A percentile compares a stretch with the other conserved stretches of the same genome.
Conservation (phyloP, 345 rosid genomes). For the Trapa incisa region DNA sequence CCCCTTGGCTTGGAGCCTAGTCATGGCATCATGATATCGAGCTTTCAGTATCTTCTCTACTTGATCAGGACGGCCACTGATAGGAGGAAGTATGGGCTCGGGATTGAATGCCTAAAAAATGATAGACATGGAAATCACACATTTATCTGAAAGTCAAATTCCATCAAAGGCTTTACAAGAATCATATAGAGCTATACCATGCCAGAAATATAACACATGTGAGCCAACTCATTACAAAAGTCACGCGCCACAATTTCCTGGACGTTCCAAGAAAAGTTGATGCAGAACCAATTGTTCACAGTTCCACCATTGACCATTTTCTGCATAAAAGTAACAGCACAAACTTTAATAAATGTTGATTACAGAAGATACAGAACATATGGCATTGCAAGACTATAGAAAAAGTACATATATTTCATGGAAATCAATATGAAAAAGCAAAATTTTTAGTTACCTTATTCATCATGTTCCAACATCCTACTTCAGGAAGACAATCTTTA, state of each 20-base stretch:
- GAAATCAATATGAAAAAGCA: not conserved
- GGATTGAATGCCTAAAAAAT: conserved; percentile 52
- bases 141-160: not conserved
- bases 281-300: conserved; percentile 79
- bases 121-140: conserved; percentile 7
- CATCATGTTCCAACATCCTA: conserved; percentile 99
- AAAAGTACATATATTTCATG: not conserved
- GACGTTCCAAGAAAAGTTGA: conserved; percentile 74
- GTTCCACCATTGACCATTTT: conserved; percentile 99
- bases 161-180: not conserved
- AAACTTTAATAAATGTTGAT: not conserved
- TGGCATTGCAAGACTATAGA: not conserved
- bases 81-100: conserved; percentile 60
- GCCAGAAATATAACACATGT: conserved; percentile 84
- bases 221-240: conserved; percentile 87
- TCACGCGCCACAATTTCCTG: conserved; percentile 61
- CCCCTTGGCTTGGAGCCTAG: conserved; percentile 41
- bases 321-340: conserved; percentile 26
- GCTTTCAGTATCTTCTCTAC: conserved; percentile 75
- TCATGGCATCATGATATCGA: conserved; percentile 74
- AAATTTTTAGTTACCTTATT: conserved; percentile 47
- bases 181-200: conserved; percentile 41
- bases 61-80: conserved; percentile 76
- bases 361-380: not conserved
- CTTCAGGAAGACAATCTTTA: conserved; percentile 77